Conservation (phyloP, 2,329 filamentous ascomycete species). For the Pyrenochaeta sp. region DNA sequence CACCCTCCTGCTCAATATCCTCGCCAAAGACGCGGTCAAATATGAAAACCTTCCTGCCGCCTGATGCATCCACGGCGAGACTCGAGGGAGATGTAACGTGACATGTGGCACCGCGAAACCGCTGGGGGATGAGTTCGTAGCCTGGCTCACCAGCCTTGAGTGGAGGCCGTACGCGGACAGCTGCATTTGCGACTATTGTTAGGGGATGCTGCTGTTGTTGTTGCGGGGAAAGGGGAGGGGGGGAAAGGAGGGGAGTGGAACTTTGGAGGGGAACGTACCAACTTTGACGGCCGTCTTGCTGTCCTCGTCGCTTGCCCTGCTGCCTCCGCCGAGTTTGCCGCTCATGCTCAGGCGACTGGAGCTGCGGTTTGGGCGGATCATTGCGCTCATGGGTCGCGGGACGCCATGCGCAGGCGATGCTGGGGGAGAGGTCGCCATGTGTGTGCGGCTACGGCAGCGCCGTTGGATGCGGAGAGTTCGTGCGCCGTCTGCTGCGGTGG, state of each 20-base stretch:
- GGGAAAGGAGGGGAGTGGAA: too few species aligned
- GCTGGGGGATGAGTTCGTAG: slow-evolving; percentile 92
- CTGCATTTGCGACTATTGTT: slow-evolving; percentile 60
- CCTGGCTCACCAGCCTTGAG: slow-evolving; percentile 85
- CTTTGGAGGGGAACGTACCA: slow-evolving; percentile 70
- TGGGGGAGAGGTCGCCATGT: slow-evolving; percentile 49
- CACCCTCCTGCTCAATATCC: slow-evolving; percentile 82
- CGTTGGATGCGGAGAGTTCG: slow-evolving; percentile 18
- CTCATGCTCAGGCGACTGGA: slow-evolving; percentile 86
- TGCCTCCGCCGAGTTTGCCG: slow-evolving; percentile 77
- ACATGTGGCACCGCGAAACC: slow-evolving; percentile 92
- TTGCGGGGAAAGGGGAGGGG: slow-evolving; percentile 9
- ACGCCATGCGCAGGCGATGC: slow-evolving; percentile 61
- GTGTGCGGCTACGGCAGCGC: slow-evolving; percentile 35
- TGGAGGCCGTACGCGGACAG: slow-evolving; percentile 90
- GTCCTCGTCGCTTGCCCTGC: slow-evolving; percentile 89
- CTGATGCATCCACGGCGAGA: slow-evolving; percentile 86
- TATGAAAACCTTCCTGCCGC: slow-evolving; percentile 93
- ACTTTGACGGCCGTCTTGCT: slow-evolving; percentile 93
- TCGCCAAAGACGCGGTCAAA: slow-evolving; percentile 95
- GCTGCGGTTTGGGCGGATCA: slow-evolving; percentile 79
- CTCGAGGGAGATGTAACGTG: slow-evolving; percentile 87
- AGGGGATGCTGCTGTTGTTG: slow-evolving; percentile 17
- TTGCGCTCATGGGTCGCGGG: slow-evolving; percentile 73
- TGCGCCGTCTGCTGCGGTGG: slow-evolving; percentile 21